These are phyloP conservation scores for Colletotrichum melonis DNA, from an alignment of 2,329 filamentous ascomycete species.

Conservation along the genomic window DNA sequence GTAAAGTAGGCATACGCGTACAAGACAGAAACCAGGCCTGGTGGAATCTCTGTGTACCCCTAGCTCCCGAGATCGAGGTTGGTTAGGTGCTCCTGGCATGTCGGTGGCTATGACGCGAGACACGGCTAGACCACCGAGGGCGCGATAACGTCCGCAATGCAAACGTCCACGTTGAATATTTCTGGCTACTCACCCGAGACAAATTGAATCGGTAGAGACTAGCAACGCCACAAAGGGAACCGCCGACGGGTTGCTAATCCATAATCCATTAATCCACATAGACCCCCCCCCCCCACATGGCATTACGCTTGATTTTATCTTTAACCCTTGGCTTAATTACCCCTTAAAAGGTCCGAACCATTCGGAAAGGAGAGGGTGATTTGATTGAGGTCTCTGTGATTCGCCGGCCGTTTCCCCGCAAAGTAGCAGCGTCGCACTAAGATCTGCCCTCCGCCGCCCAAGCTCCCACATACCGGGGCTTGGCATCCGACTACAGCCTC, in stretches of 20 bases:
- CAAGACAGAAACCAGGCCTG: too few relatives aligned
- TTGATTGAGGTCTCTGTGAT: constrained; percentile 7
- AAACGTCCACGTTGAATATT: background rate
- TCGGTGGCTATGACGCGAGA: background rate
- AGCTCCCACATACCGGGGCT: constrained; percentile 12
- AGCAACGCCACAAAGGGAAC: background rate
- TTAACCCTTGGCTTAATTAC: constrained; percentile 3
- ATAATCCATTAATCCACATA: background rate
- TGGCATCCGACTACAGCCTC: constrained; percentile 10
- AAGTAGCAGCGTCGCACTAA: constrained; percentile 2
- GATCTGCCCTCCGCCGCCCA: constrained; percentile 4
- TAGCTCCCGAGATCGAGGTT: background rate
- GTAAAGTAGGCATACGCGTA: too few relatives aligned
- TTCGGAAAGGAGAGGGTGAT: background rate
- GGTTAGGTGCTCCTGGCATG: background rate
- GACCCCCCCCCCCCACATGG: background rate
- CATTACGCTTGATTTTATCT: constrained; percentile 11
- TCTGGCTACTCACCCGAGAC: background rate
- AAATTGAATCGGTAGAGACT: background rate
- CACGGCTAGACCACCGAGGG: background rate
- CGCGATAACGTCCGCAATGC: background rate
- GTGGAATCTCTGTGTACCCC: too few relatives aligned
- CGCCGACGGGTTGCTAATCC: background rate
- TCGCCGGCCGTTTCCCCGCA: constrained; percentile 2
- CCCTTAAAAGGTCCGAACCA: constrained; percentile 3